A percentile compares a stretch with the other conserved stretches of the same genome.
These are phyloP conservation scores for Xylaria sp. DNA, from an alignment of 2,329 filamentous ascomycete species.

Conservation along the genomic window DNA sequence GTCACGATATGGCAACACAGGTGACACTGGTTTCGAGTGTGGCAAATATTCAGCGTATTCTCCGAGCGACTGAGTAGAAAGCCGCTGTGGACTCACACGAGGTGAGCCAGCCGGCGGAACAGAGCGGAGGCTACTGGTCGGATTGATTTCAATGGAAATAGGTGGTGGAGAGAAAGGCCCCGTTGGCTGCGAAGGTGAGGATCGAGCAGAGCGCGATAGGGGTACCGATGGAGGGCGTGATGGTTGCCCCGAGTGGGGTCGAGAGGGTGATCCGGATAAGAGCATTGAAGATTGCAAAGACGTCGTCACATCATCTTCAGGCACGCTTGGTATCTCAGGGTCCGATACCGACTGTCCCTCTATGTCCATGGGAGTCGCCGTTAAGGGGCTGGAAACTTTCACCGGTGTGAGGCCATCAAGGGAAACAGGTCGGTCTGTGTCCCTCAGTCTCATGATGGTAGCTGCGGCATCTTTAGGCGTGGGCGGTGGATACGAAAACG, in stretches of 20 bases:
- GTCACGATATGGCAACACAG: constrained; percentile 14
- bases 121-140: constrained; percentile 45
- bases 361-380: constrained; percentile 37
- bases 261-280: constrained; percentile 33
- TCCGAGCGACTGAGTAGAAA: constrained; percentile 36
- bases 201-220: constrained; percentile 43
- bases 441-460: constrained; percentile 50
- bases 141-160: constrained; percentile 48
- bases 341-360: constrained; percentile 29
- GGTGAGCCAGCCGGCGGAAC: constrained; percentile 24
- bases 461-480: constrained; percentile 51
- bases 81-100: constrained; percentile 28
- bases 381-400: constrained; percentile 47
- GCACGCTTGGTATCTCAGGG: constrained; percentile 13
- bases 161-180: constrained; percentile 48
- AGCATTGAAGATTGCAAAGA: constrained; percentile 23
- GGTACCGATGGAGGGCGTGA: constrained; percentile 38
- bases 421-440: constrained; percentile 44
- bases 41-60: constrained; percentile 38
- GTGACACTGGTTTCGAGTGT: constrained; percentile 9
- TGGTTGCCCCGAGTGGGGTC: constrained; percentile 29
- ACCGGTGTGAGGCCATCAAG: constrained; percentile 47
- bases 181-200: constrained; percentile 45
- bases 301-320: constrained; percentile 13
- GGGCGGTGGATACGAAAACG: constrained; percentile 50